Percentiles rank a stretch among this genome's conserved stretches.
These are phyloP conservation scores for Candida morakotiae DNA, from an alignment of 805 yeast species.

Conservation along the genomic window DNA sequence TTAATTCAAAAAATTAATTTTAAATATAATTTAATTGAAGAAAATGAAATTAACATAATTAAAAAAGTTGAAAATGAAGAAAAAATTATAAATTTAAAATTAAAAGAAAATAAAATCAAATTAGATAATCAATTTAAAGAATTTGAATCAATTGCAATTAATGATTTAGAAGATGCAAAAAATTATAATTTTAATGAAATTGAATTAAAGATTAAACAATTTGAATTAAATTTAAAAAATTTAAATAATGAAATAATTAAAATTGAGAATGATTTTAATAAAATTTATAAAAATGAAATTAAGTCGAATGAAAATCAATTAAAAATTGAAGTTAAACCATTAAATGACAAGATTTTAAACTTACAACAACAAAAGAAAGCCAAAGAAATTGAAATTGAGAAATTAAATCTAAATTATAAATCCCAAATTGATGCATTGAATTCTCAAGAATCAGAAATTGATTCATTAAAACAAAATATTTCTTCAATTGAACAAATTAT, in stretches of 20 bases:
- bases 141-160: constrained; percentile 28
- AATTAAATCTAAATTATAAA: constrained; percentile 7
- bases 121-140: constrained; percentile 25
- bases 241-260: constrained; percentile 11
- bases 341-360: constrained; percentile 17
- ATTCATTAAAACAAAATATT: neutral
- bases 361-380: neutral
- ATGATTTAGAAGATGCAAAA: constrained; percentile 26
- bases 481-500: constrained; percentile 14
- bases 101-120: constrained; percentile 26
- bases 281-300: constrained; percentile 18
- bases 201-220: constrained; percentile 13
- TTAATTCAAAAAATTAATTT: neutral
- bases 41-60: constrained; percentile 14
- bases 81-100: constrained; percentile 20
- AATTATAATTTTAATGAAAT: constrained; percentile 19
- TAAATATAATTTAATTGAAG: neutral
- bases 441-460: constrained; percentile 4
- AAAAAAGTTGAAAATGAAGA: constrained; percentile 27
- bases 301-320: constrained; percentile 23
- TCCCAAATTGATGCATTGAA: neutral
- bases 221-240: constrained; percentile 11
- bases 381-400: constrained; percentile 9
- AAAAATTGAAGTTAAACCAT: constrained; percentile 16
- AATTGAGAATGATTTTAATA: constrained; percentile 13